Evolutionary conservation across 176 grass and related monocot species (phyloP).

Genomic region (Guadua angustifolia): DNA sequence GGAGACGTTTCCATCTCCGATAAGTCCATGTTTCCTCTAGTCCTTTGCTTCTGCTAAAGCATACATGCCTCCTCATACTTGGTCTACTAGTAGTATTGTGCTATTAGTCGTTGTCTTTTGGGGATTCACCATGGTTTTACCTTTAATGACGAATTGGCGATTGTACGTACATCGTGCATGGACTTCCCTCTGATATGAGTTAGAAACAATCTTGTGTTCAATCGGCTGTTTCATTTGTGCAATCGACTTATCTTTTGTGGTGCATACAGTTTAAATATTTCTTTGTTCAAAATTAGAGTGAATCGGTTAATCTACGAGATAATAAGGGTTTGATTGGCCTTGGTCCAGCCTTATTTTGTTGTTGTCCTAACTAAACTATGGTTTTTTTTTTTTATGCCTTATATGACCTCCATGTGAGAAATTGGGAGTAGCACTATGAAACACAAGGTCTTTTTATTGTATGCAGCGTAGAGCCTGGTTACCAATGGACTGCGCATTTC

Average conservation of each 20-base stretch:
- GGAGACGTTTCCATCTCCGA: slow-evolving; percentile 20
- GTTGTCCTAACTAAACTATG: background rate
- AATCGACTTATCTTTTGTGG: background rate
- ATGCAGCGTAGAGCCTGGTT: slow-evolving; percentile 39
- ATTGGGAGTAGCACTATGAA: slow-evolving; percentile 6
- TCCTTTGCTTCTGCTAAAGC: slow-evolving; percentile 25
- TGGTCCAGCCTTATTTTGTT: background rate
- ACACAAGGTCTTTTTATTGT: slow-evolving; percentile 50
- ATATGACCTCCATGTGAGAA: slow-evolving; percentile 10
- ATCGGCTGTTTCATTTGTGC: background rate
- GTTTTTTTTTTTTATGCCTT: background rate
- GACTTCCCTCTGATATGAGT: background rate
- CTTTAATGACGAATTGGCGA: slow-evolving; percentile 11
- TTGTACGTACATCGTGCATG: background rate
- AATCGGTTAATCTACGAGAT: background rate
- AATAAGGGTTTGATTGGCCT: background rate
- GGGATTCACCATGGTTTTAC: background rate
- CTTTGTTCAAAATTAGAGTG: background rate
- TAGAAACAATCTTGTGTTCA: background rate
- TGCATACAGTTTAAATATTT: background rate
- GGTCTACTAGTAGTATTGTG: slow-evolving; percentile 11
- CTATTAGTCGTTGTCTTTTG: background rate
- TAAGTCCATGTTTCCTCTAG: slow-evolving; percentile 20
- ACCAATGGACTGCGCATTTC: background rate
- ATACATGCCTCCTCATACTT: slow-evolving; percentile 12